Evolutionary conservation across 805 yeast species (phyloP), one percentile per base, ranked within the genome.

Genomic region (Diddensiella transvaalensis): DNA sequence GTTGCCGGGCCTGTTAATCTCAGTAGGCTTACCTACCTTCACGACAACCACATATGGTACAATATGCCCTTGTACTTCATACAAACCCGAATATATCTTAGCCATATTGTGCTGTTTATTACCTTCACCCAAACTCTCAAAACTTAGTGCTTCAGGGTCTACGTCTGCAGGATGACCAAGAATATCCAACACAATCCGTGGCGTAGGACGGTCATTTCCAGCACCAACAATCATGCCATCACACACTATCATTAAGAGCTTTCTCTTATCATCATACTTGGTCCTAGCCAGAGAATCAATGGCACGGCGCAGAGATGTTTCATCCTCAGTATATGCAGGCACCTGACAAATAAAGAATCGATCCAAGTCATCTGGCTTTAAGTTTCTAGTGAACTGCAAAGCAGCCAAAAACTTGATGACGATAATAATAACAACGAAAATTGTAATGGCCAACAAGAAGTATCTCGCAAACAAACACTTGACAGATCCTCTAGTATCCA

Each of bases 171-270:
- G 70, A 21, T 71, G 69, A 35, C 80, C 77, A 66, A 79, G 72
- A 72, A 79, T 77, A 42, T 73, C 76, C 46, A 79, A 67, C 2
- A 71, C 80, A 52, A 79, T 75, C 17, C 79, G 77, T 0, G 84
- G 84, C 1, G 85, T 79, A 3, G 81, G 70, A 39, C 65, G 58
- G 47, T 78, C 83, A 59, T 79, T 79, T 26, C 83, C 84, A 13
- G 80, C 73, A 53, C 85, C 85, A 52, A 77, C 76, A 59, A 79
- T 77, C 59, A 78, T 64, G 59, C 85, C 85, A 57, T 79, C 85
- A 63, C 85, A 79, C 37, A 79, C 64, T 37, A 79, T 71, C n/a
- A 78, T 61, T 45, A 79, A 69, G 51, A 79, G 64, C 60, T 79
- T 79, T 57, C 81, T 78, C 48, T 78, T 76, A 59, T 78, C 81